Base-by-base conservation (phyloP, 1,139 yeast genomes). In the Yamadazyma siamensis region DNA sequence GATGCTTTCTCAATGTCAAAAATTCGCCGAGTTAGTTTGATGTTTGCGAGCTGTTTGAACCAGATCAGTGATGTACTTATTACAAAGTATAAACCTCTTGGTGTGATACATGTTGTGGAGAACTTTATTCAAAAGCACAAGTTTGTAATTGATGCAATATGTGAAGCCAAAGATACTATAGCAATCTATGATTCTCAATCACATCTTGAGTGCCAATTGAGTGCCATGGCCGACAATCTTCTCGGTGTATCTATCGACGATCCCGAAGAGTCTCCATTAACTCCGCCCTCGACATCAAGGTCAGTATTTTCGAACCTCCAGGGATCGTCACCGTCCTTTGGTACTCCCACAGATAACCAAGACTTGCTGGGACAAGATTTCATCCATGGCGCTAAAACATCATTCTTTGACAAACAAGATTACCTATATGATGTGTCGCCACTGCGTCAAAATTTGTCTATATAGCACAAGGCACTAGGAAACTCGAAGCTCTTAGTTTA, bases 21-120 rank as follows among this genome's bases (percentile, higher is more conserved):
- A 28, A 55, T 77, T 11, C 59, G 75, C 36, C 64, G 64, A 36
- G 53, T 75, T 17, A 58, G 74, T 4, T 43, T 75, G 15, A 56
- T 73, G 58, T 55, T 78, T 35, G 52, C 73, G 26, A 56, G 65
- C 31, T 69, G 71, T 24, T 59, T 76, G 26, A 48, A 64, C 31
- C 59, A 61, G 32, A 71, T 75, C 18, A 72, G 82, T 3, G 80
- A 77, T 34, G 79, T 76, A 4, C 55, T 77, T 25, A 54, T 70
- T 19, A 72, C 71, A 40, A 78, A 78, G 48, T 75, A 77, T 46
- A 65, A 71, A 32, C 51, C 46, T 7, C 50, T 65, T 25, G 73
- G 74, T 2, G 73, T 65, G 6, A 56, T 63, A 21, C 70, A 61
- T 30, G 66, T 65, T 4, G 46, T 63, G 16, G 50, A 53, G 31